phyloP scores from a whole-genome alignment of 306 rosid species.

The Dicorynia guianensis region DNA sequence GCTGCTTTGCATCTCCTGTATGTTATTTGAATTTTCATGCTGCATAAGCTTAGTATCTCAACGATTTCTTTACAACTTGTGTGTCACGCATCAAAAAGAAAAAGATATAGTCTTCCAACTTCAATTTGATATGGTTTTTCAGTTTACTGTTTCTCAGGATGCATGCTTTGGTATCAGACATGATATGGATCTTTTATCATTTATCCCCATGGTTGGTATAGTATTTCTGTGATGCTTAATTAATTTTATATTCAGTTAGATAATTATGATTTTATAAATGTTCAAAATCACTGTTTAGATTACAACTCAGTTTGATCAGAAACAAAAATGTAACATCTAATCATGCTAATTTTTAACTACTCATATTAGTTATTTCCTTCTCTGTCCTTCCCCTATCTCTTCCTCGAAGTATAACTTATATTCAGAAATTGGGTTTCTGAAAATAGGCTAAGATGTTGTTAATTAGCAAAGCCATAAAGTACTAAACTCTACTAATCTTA shows the following conservation, averaged over 20 bases:
- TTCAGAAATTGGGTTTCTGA: background rate
- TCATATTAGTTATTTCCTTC: background rate
- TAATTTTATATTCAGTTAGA: background rate
- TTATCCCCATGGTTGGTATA: background rate
- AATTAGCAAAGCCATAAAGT: background rate
- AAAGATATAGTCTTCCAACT: background rate
- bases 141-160: conserved; percentile 6
- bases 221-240: background rate
- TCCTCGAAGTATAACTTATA: background rate
- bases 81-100: background rate
- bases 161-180: background rate
- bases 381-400: background rate
- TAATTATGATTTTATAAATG: too few species aligned
- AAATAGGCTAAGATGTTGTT: background rate
- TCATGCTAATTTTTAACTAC: background rate
- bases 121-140: background rate
- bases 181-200: conserved; percentile 2
- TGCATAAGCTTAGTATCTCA: background rate
- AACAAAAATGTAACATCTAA: background rate
- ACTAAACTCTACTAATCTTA: background rate
- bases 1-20: background rate
- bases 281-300: background rate
- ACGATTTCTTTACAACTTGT: background rate
- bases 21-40: background rate
- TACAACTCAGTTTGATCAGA: background rate